Evolutionary conservation across 176 grass and related monocot genomes (phyloP).

Genomic region (Typha latifolia): DNA sequence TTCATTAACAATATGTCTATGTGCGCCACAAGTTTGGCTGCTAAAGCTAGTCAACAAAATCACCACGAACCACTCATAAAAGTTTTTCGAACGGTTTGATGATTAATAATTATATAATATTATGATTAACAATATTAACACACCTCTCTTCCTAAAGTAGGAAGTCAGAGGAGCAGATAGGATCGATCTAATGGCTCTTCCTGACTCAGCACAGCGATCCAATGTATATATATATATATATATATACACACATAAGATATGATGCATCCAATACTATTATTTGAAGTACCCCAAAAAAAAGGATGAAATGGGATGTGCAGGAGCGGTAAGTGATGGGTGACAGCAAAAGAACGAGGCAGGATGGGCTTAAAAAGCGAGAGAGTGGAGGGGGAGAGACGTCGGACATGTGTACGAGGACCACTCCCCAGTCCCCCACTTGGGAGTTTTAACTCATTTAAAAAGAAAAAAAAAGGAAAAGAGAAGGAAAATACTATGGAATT

Average conservation of each 20-base stretch:
- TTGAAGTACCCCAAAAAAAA: not conserved
- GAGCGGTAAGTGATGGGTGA: too few species aligned
- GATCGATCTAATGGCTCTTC: not conserved
- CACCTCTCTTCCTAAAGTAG: not conserved
- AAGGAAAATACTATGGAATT: not conserved
- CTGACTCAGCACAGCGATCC: not conserved
- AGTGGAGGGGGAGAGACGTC: not conserved
- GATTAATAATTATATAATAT: not conserved
- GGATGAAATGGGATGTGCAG: too few species aligned
- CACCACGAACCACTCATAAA: not conserved
- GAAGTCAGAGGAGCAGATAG: not conserved
- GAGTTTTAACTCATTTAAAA: not conserved
- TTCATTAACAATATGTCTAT: not conserved
- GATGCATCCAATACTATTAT: not conserved
- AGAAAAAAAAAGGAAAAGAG: constrained; percentile 1
- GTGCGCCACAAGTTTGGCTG: not conserved
- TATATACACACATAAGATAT: not conserved
- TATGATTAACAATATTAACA: not conserved
- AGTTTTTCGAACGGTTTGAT: not conserved
- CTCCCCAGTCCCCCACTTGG: not conserved
- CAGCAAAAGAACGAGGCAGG: not conserved
- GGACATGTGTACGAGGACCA: constrained; percentile 4
- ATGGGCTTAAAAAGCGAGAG: not conserved
- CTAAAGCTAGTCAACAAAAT: not conserved
- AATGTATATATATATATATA: not conserved